phyloP scores from a whole-genome alignment of 2,329 filamentous ascomycete species.

The Fusarium agapanthi region DNA sequence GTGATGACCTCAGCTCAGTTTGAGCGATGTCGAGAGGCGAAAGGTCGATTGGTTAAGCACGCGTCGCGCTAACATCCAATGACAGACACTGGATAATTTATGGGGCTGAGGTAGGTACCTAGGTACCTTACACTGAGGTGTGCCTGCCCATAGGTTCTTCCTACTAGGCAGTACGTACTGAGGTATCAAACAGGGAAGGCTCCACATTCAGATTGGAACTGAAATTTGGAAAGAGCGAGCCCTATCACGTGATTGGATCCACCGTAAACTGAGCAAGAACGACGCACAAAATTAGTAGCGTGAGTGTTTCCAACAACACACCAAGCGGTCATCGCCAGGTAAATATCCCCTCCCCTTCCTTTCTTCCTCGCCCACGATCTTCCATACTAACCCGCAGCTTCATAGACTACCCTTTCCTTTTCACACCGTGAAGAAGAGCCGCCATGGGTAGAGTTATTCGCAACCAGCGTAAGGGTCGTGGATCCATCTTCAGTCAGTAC shows the following conservation, averaged over 20 bases:
- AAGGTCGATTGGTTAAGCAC: slow-evolving; percentile 22
- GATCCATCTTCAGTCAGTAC: slow-evolving; percentile 65
- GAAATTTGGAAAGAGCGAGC: neutral
- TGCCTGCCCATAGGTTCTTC: neutral
- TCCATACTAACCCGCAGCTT: slow-evolving; percentile 44
- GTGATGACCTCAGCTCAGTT: slow-evolving; percentile 27
- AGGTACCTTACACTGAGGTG: neutral
- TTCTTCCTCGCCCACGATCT: slow-evolving; percentile 39
- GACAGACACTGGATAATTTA: slow-evolving; percentile 14
- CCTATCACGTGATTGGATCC: slow-evolving; percentile 45
- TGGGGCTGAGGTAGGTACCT: neutral
- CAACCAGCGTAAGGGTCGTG: slow-evolving; percentile 71
- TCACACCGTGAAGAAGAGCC: slow-evolving; percentile 49
- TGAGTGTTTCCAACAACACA: slow-evolving; percentile 48
- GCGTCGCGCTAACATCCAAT: slow-evolving; percentile 8
- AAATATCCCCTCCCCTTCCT: slow-evolving; percentile 39
- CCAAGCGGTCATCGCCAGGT: slow-evolving; percentile 54
- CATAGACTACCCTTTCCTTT: slow-evolving; percentile 46
- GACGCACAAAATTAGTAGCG: slow-evolving; percentile 50
- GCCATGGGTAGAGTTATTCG: slow-evolving; percentile 69
- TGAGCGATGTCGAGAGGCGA: slow-evolving; percentile 11
- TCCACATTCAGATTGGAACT: neutral
- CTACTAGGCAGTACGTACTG: too few species aligned
- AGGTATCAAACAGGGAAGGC: neutral
- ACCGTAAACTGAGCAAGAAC: slow-evolving; percentile 12